Base-by-base conservation (phyloP, 2,329 filamentous ascomycete genomes). In the Teratosphaeria zuluensis region DNA sequence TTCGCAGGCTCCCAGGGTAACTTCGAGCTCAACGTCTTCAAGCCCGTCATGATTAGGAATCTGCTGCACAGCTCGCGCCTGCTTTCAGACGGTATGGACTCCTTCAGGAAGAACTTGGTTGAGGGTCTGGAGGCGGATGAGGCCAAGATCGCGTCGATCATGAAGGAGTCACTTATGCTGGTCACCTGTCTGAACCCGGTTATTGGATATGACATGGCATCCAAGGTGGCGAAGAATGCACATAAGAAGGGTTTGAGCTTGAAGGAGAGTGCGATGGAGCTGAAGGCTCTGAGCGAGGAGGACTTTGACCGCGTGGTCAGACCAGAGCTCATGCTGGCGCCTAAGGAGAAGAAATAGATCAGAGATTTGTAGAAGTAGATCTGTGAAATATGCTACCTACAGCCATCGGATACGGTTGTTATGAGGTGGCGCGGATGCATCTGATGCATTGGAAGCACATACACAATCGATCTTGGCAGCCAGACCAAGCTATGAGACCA, bases 21-120 rank as follows among this genome's bases (percentile, higher is more conserved):
- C 79, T 99, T 99, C 69, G 94, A 97, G 78, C 84, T 99, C 67
- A 99, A 97, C 77, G 94, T 97, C 58, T 99, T 96, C 85, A 97
- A 97, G 83, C 94, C 94, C 51, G 84, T 97, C 60, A 83, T 99
- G 74, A 97, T 97, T 77, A 84, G 88, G 76, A 97, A 97, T 79
- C 80, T 97, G 65, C 83, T 99, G 46, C 94, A 97, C 83, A 96
- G 90, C 79, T 81, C 87, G 59, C 85, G 92, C 64, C 85, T 99
- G 62, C 80, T 99, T 58, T 82, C 90, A 38, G 94, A 99, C 71
- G 90, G 89, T 69, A 97, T 97, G 92, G 84, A 83, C 70, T 95
- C 90, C 64, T 97, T 99, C 73, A 90, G 96, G 80, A 89, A 90
- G 81, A 92, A 97, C 78, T 81, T 97, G 33, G 88, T 99, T 21